Evolutionary conservation across 345 rosid species (phyloP), one percentile per base, ranked within the genome.

Genomic region (Eucalyptus curtisii): DNA sequence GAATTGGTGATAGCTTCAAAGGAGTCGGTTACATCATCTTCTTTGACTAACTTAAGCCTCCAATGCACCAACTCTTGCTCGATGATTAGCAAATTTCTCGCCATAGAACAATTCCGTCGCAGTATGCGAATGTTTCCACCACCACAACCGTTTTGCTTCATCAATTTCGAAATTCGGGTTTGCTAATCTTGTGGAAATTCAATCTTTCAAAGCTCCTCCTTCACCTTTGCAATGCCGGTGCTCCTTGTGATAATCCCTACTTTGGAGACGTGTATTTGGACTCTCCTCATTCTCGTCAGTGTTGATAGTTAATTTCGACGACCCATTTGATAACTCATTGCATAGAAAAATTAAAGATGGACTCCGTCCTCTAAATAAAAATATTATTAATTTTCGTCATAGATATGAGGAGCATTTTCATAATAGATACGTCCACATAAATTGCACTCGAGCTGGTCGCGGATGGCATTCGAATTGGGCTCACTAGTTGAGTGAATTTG

Each of bases 31-130:
- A 15, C 53, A 11, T 57, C 37, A 49, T 79, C 50, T 84, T 84
- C 88, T 91, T 76, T 86, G 86, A 40, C 88, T 4, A 91, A 88
- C 68, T 92, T 90, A 81, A 91, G 90, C 86, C 92, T 93, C 31
- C 93, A 92, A 59, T 89, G 92, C 89, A 90, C 89, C 88, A 93
- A 89, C 90, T 93, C 93, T 57, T 91, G 93, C 94, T 93, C 96
- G 7, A 93, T 94, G 87, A 93, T 94, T 90, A 94, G 86, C 91
- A 25, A 94, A 88, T 88, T 94, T 93, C 19, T 94, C 91, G 49
- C 94, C 91, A 55, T 90, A 94, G 91, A 92, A 92, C 49, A 93
- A 85, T 27, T 92, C 93, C 42, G 89, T 91, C 27, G 92, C 91
- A 68, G 89, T 92, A 53, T 94, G 95, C 24, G 93, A 92, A 42